A percentile compares a stretch with the other conserved stretches of the same genome.
Conservation (phyloP, 2,329 filamentous ascomycete species). For the Furcasterigmium furcatum region DNA sequence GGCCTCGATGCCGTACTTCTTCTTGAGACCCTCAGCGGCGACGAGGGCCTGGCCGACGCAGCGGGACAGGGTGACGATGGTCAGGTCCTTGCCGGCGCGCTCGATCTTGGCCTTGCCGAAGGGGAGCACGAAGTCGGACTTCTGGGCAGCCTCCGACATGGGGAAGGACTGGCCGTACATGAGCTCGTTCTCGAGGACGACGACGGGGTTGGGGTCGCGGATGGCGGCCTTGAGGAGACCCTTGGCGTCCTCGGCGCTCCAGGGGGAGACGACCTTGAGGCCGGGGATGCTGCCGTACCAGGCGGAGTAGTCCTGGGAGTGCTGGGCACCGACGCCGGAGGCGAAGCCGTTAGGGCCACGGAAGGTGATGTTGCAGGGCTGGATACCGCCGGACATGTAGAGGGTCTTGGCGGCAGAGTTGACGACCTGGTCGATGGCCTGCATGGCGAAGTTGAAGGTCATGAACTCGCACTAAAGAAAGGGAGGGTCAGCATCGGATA, state of each 20-base stretch:
- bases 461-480: conserved; percentile 87
- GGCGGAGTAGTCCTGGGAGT: conserved; percentile 97
- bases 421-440: conserved; percentile 99
- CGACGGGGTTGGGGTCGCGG: conserved; percentile 94
- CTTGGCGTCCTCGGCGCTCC: conserved; percentile 97
- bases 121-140: conserved; percentile 93
- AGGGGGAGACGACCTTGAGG: conserved; percentile 93
- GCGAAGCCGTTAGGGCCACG: conserved; percentile 98
- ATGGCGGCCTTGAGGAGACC: conserved; percentile 97
- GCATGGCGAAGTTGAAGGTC: conserved; percentile 99
- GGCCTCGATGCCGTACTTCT: conserved; percentile 91
- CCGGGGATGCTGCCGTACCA: conserved; percentile 99
- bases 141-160: conserved; percentile 95
- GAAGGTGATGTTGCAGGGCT: conserved; percentile 99
- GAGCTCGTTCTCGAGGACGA: conserved; percentile 78
- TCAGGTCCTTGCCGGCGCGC: conserved; percentile 91
- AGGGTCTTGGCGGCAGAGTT: conserved; percentile 99
- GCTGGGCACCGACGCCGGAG: conserved; percentile 90
- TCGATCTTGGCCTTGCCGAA: conserved; percentile 99
- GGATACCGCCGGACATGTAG: conserved; percentile 99
- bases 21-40: conserved; percentile 88
- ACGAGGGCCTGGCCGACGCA: conserved; percentile 89
- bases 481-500: background rate
- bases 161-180: conserved; percentile 95
- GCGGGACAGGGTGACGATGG: conserved; percentile 90